These are phyloP conservation scores for Colletotrichum cereale DNA, from an alignment of 2,329 filamentous ascomycete species.

Conservation along the genomic window DNA sequence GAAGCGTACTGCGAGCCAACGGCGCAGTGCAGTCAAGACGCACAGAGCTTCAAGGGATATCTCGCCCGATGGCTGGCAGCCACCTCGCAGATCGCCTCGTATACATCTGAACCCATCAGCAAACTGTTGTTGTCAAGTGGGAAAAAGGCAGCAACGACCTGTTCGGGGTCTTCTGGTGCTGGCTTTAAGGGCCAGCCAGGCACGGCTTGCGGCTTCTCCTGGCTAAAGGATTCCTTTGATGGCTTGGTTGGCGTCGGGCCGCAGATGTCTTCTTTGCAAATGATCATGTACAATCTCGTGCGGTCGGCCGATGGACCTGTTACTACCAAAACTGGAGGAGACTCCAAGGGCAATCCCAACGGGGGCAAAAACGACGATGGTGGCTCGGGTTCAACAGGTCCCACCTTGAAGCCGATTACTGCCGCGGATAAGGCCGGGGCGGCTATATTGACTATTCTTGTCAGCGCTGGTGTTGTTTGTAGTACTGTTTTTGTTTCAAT, in stretches of 20 bases:
- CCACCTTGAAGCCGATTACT: slow-evolving; percentile 51
- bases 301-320: slow-evolving; percentile 54
- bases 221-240: slow-evolving; percentile 62
- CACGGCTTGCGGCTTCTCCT: slow-evolving; percentile 72
- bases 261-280: slow-evolving; percentile 67
- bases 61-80: slow-evolving; percentile 74
- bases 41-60: slow-evolving; percentile 79
- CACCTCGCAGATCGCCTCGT: slow-evolving; percentile 72
- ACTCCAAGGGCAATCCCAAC: slow-evolving; percentile 56
- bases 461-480: slow-evolving; percentile 61
- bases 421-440: slow-evolving; percentile 77
- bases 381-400: not conserved
- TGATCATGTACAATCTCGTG: slow-evolving; percentile 64
- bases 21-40: slow-evolving; percentile 76
- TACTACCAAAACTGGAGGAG: slow-evolving; percentile 65
- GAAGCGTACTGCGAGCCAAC: slow-evolving; percentile 75
- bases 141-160: slow-evolving; percentile 70
- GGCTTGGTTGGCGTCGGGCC: slow-evolving; percentile 65
- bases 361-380: slow-evolving; percentile 37
- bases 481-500: slow-evolving; percentile 20
- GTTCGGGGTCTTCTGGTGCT: slow-evolving; percentile 67
- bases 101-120: slow-evolving; percentile 65
- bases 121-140: slow-evolving; percentile 70
- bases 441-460: slow-evolving; percentile 70
- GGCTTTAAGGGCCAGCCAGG: slow-evolving; percentile 61